Conservation (phyloP, 1,139 yeast species). For the Pichia sp. region DNA sequence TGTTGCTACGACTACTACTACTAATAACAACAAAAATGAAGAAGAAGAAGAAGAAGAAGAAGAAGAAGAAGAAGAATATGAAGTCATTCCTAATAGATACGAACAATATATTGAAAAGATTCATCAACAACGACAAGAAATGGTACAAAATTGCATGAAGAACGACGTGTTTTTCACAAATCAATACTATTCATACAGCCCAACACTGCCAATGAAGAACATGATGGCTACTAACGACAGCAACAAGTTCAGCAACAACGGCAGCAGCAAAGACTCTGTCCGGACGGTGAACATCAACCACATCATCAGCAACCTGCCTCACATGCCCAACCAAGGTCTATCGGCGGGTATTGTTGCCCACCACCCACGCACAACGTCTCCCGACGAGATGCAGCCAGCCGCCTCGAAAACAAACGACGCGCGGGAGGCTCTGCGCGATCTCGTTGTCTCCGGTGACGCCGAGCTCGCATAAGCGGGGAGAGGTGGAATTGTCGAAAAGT, state of each 20-base stretch:
- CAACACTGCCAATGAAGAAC: not conserved
- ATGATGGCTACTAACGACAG: no score
- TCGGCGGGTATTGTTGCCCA: not conserved
- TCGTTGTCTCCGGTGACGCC: no score
- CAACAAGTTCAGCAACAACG: not conserved
- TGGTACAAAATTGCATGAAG: constrained; percentile 10
- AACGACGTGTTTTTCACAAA: constrained; percentile 10
- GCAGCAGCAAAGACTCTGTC: not conserved
- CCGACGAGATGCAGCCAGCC: no score
- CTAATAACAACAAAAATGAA: no score
- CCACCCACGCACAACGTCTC: not conserved
- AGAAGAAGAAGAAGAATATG: not conserved
- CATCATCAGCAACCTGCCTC: not conserved
- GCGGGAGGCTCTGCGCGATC: not conserved
- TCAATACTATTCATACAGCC: not conserved
- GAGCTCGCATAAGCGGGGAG: no score
- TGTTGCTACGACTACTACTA: no score
- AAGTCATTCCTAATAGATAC: constrained; percentile 3
- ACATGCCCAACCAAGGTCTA: not conserved
- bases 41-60: no score
- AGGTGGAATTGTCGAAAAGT: no score
- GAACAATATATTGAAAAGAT: constrained; percentile 6
- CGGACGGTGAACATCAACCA: not conserved
- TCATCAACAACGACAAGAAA: constrained; percentile 3
- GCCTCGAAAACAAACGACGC: not conserved